Evolutionary conservation across 345 rosid species (phyloP).

Genomic region (Lepidium didymum): DNA sequence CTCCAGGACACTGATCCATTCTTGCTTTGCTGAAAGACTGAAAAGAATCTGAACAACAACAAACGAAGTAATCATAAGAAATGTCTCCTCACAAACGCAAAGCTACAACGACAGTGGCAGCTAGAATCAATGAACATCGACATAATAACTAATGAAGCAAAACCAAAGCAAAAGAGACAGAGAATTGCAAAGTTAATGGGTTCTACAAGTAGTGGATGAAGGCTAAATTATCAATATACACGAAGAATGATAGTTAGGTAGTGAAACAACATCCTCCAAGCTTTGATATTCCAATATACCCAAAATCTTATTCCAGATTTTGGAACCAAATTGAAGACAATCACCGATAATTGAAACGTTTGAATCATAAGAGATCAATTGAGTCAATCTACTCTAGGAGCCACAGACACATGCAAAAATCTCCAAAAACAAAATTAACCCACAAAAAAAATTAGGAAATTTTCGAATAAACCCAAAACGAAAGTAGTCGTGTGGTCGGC

Average conservation of each 20-base stretch:
- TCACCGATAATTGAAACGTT: background rate
- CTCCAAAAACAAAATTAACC: background rate
- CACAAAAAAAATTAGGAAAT: background rate
- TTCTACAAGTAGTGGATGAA: background rate
- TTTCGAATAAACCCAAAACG: background rate
- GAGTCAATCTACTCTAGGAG: background rate
- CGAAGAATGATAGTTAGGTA: background rate
- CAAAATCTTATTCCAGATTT: background rate
- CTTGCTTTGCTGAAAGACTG: constrained; percentile 1
- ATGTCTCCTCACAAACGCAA: background rate
- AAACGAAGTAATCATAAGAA: constrained; percentile 9
- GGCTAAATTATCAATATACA: background rate
- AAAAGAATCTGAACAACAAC: constrained; percentile 9
- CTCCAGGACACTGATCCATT: constrained; percentile 58
- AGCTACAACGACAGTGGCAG: background rate
- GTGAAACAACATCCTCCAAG: background rate
- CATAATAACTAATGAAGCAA: background rate
- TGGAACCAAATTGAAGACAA: background rate
- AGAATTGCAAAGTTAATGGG: background rate
- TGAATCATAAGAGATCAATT: background rate
- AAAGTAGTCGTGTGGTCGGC: constrained; percentile 8
- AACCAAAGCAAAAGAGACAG: background rate
- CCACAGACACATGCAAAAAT: background rate
- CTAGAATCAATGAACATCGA: background rate
- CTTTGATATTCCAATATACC: background rate